phyloP scores from a whole-genome alignment of 305 asterid species.

The Fraxinus albicans region DNA sequence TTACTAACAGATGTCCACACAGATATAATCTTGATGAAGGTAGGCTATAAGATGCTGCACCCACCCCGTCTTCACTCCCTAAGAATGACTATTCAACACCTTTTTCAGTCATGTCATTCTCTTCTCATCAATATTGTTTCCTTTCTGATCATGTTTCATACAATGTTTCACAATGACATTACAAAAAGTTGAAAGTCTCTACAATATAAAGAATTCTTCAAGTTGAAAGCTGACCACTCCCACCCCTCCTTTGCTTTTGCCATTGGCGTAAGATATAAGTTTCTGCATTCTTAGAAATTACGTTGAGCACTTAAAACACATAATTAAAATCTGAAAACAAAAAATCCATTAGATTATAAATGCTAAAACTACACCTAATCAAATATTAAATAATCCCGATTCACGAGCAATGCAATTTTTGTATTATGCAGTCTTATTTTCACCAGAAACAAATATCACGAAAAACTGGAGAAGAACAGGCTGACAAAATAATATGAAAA shows the following conservation, averaged over 20 bases:
- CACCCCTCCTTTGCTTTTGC: background rate
- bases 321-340: background rate
- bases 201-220: background rate
- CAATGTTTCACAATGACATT: background rate
- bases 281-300: background rate
- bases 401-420: slow-evolving; percentile 3
- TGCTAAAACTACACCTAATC: background rate
- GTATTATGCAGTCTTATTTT: background rate
- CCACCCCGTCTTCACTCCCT: background rate
- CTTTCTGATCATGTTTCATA: background rate
- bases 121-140: background rate
- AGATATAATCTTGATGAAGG: background rate
- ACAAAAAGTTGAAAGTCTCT: background rate
- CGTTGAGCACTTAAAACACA: background rate
- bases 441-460: background rate
- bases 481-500: slow-evolving; percentile 13
- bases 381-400: background rate
- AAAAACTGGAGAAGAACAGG: background rate
- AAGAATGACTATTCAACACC: background rate
- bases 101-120: background rate
- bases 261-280: background rate
- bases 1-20: background rate
- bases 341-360: background rate
- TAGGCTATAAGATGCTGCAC: background rate
- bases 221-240: background rate